phyloP scores from a whole-genome alignment of 495 filamentous ascomycete species.

The Talaromyces nanjingensis region DNA sequence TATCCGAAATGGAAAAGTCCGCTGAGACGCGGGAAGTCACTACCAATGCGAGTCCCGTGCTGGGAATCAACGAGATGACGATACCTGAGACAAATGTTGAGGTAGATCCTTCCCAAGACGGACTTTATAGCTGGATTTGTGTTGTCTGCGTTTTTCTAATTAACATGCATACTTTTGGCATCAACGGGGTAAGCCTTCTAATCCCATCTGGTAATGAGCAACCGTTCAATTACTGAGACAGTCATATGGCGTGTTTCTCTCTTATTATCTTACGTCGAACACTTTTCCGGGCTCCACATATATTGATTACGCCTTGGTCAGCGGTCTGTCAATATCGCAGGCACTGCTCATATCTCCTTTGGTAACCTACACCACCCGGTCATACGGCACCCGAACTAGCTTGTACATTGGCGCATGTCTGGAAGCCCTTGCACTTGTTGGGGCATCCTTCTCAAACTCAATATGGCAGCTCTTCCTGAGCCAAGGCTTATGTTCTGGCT shows the following conservation, averaged over 20 bases:
- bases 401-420: conserved; percentile 14
- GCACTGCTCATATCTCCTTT: too few species aligned
- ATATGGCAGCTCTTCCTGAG: conserved; percentile 48
- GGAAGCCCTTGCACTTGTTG: conserved; percentile 32
- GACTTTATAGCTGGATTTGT: conserved; percentile 41
- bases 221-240: conserved; percentile 10
- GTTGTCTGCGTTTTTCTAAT: conserved; percentile 25
- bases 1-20: too few species aligned
- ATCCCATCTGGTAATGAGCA: conserved; percentile 31
- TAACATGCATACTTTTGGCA: conserved; percentile 37
- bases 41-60: too few species aligned
- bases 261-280: conserved; percentile 38
- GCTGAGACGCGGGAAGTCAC: too few species aligned
- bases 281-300: conserved; percentile 34
- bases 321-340: conserved; percentile 37
- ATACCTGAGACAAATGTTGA: background rate
- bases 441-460: conserved; percentile 35
- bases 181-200: conserved; percentile 18
- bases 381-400: too few species aligned
- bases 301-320: conserved; percentile 47
- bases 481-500: conserved; percentile 43
- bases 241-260: conserved; percentile 22
- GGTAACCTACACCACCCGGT: too few species aligned
- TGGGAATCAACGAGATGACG: too few species aligned
- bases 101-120: conserved; percentile 19